Percentiles rank a stretch among this genome's conserved stretches.
Evolutionary conservation across 306 rosid species (phyloP).

Genomic region (Morella rubra): DNA sequence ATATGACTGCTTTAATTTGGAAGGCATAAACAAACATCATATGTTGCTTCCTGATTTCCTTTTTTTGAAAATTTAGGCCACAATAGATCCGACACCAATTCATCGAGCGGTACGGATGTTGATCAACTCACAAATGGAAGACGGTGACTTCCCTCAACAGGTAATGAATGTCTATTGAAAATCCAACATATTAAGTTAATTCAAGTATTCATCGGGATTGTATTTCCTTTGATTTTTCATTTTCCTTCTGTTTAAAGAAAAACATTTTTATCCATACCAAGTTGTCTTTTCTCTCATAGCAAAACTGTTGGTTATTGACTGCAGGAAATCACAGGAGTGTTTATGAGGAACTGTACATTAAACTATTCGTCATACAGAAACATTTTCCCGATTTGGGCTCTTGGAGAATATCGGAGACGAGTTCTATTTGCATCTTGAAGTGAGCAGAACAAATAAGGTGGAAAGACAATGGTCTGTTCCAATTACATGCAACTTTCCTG

Average conservation of each 20-base stretch:
- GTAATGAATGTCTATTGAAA: slow-evolving; percentile 18
- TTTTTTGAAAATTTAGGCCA: slow-evolving; percentile 28
- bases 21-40: too few relatives aligned
- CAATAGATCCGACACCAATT: slow-evolving; percentile 54
- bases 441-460: too few relatives aligned
- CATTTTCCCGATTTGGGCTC: slow-evolving; percentile 59
- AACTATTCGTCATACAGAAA: slow-evolving; percentile 48
- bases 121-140: slow-evolving; percentile 65
- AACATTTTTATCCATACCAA: too few relatives aligned
- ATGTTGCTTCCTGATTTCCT: too few relatives aligned
- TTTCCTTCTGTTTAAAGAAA: too few relatives aligned
- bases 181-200: neutral
- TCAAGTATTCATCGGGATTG: too few relatives aligned
- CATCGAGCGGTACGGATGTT: slow-evolving; percentile 51
- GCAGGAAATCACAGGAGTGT: slow-evolving; percentile 57
- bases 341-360: slow-evolving; percentile 47
- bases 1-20: too few relatives aligned
- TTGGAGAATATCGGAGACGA: slow-evolving; percentile 44
- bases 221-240: too few relatives aligned
- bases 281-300: too few relatives aligned
- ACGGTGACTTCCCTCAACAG: slow-evolving; percentile 76
- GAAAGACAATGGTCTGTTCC: too few relatives aligned
- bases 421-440: slow-evolving; percentile 30
- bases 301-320: neutral
- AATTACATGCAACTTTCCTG: too few relatives aligned